phyloP scores from a whole-genome alignment of 2,329 filamentous ascomycete genomes.

The Neurospora sp. region DNA sequence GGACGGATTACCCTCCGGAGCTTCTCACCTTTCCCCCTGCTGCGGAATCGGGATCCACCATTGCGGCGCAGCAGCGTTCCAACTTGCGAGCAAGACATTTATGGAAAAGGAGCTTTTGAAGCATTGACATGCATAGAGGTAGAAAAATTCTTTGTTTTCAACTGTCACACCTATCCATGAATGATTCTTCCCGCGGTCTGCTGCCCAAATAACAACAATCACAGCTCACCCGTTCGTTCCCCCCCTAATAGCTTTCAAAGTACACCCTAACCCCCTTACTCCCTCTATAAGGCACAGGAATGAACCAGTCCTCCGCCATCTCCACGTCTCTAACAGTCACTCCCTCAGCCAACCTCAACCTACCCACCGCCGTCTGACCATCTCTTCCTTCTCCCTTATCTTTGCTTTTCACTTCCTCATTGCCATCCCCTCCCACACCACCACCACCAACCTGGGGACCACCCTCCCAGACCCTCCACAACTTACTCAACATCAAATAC shows the following conservation, averaged over 20 bases:
- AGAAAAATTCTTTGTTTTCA: background rate
- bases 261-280: background rate
- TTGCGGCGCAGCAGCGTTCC: background rate
- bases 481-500: constrained; percentile 1
- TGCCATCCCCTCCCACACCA: background rate
- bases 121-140: background rate
- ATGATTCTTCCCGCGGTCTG: background rate
- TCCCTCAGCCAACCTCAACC: background rate
- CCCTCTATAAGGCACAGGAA: background rate
- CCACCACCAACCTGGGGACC: background rate
- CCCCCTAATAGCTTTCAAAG: background rate
- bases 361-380: background rate
- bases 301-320: background rate
- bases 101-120: background rate
- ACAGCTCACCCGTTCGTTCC: background rate
- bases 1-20: too few species aligned
- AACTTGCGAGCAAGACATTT: background rate
- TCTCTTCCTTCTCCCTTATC: background rate
- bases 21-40: background rate
- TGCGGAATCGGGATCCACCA: background rate
- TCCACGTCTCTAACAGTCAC: background rate
- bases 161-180: background rate
- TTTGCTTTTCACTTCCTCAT: background rate
- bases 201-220: background rate
- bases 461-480: background rate